These are phyloP conservation scores for Nicotiana otophora DNA, from an alignment of 257 asterid genomes.

Conservation along the genomic window DNA sequence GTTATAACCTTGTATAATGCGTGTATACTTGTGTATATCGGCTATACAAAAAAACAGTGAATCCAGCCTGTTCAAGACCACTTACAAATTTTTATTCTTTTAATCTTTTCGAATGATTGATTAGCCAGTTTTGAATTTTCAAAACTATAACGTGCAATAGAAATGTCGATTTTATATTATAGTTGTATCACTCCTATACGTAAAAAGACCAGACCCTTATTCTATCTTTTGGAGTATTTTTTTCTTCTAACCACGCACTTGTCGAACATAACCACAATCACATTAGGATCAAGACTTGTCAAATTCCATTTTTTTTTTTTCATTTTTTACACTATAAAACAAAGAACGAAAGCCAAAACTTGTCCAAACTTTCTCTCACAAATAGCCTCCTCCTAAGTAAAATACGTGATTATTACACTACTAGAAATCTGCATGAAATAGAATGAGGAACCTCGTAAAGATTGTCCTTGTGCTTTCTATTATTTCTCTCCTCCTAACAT, in stretches of 20 bases:
- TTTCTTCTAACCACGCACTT: neutral
- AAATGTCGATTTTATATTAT: neutral
- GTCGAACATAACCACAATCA: no score
- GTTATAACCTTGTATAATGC: no score
- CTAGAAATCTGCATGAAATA: no score
- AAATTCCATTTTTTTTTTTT: neutral
- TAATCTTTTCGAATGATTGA: neutral
- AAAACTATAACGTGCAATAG: neutral
- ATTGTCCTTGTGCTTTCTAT: conserved; percentile 20
- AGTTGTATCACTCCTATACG: neutral
- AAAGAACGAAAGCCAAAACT: no score
- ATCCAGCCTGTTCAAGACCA: no score
- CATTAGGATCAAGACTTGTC: neutral
- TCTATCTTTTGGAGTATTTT: neutral
- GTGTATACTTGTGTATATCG: no score
- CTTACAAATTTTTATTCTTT: no score
- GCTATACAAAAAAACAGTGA: no score
- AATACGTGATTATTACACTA: neutral
- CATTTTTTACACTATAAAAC: no score
- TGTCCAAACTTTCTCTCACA: no score
- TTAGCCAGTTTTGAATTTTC: neutral
- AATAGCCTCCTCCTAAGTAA: neutral
- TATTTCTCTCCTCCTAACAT: conserved; percentile 34
- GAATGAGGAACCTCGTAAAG: conserved; percentile 20
- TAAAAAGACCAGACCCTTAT: neutral